Evolutionary conservation across 2,329 filamentous ascomycete genomes (phyloP).

Genomic region (Didymella lethalis): DNA sequence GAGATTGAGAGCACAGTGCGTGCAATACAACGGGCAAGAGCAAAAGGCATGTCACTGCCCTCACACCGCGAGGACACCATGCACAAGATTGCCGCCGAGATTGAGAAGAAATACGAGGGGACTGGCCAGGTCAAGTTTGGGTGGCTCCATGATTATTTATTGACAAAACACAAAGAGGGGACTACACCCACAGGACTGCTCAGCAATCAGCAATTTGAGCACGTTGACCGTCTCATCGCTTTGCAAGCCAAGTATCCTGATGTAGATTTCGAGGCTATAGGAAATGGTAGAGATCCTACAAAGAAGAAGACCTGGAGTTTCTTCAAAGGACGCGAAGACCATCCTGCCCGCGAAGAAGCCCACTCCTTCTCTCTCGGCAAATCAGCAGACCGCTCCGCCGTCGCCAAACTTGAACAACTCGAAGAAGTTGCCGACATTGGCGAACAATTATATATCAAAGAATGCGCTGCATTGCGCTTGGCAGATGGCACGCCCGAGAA

Average conservation of each 20-base stretch:
- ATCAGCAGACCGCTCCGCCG: constrained; percentile 2
- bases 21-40: constrained; percentile 32
- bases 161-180: constrained; percentile 31
- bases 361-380: constrained; percentile 7
- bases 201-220: constrained; percentile 17
- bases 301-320: not conserved
- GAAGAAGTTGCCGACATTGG: constrained; percentile 36
- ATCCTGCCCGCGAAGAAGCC: constrained; percentile 20
- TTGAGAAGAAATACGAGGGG: constrained; percentile 29
- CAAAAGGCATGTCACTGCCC: constrained; percentile 36
- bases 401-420: constrained; percentile 14
- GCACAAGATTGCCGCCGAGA: constrained; percentile 39
- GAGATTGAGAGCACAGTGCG: constrained; percentile 40
- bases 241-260: constrained; percentile 28
- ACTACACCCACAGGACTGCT: constrained; percentile 33
- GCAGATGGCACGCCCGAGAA: constrained; percentile 32
- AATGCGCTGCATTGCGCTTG: constrained; percentile 37
- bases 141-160: constrained; percentile 34
- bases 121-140: constrained; percentile 25
- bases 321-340: constrained; percentile 5
- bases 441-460: constrained; percentile 40
- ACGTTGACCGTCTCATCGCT: constrained; percentile 9
- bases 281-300: constrained; percentile 1
- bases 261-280: constrained; percentile 12
- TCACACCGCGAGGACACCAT: constrained; percentile 36